Conservation (phyloP, 768 basidiomycete genomes). For the Lactarius tabidus region DNA sequence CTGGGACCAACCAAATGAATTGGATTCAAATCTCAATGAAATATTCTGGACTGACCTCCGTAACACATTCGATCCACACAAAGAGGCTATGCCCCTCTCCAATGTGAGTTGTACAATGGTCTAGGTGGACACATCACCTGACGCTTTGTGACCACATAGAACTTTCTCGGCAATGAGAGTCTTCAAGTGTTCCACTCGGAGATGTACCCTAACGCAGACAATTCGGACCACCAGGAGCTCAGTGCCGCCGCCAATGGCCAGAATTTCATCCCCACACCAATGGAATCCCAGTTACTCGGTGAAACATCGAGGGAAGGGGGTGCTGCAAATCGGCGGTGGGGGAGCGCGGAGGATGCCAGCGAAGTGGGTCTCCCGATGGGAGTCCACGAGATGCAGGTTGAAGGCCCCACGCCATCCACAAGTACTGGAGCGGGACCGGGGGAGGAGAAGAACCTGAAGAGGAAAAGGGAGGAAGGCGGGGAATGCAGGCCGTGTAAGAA, state of each 20-base stretch:
- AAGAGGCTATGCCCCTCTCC: not conserved
- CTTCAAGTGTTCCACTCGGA: not conserved
- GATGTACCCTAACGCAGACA: not conserved
- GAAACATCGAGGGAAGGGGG: not conserved
- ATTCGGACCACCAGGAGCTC: not conserved
- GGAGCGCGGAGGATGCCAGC: not conserved
- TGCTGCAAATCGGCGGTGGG: not conserved
- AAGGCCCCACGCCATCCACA: not conserved
- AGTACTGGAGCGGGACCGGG: not conserved
- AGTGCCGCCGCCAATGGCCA: no score
- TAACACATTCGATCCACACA: no score
- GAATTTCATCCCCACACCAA: not conserved
- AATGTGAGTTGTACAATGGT: not conserved
- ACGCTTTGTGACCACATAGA: not conserved
- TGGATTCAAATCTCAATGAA: not conserved
- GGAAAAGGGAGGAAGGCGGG: constrained; percentile 15
- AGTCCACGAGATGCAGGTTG: not conserved
- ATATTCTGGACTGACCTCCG: not conserved
- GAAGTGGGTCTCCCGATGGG: not conserved
- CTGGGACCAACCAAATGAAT: not conserved
- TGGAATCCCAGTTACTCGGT: not conserved
- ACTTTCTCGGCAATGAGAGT: not conserved
- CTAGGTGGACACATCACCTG: not conserved
- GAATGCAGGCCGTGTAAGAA: constrained; percentile 2
- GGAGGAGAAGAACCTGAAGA: not conserved